Conservation (phyloP, 225 moss, liverwort and hornwort genomes). For the Climacium dendroides region DNA sequence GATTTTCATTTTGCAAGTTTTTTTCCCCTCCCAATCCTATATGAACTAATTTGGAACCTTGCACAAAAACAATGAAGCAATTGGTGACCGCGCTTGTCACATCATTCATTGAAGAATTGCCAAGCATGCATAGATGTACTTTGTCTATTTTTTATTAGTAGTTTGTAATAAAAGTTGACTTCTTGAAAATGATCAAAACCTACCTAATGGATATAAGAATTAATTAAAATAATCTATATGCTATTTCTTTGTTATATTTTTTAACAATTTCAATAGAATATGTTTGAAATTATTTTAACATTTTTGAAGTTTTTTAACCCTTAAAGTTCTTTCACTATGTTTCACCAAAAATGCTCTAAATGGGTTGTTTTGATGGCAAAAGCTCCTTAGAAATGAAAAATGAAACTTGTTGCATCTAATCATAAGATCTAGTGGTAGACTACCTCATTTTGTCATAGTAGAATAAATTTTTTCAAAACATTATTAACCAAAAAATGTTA, state of each 20-base stretch:
- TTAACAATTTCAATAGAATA: background rate
- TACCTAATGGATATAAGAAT: background rate
- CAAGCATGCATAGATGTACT: background rate
- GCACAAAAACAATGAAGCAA: background rate
- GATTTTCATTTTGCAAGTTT: background rate
- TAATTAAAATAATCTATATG: background rate
- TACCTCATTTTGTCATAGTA: no score
- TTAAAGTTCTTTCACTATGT: no score
- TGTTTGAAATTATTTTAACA: no score
- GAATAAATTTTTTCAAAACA: no score
- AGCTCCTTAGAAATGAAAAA: no score
- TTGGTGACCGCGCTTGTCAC: accelerated
- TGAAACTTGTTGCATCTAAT: no score
- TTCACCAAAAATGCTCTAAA: no score
- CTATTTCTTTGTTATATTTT: background rate
- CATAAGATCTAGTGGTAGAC: no score
- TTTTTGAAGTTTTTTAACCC: no score
- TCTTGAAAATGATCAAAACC: background rate
- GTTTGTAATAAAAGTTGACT: background rate
- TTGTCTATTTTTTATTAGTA: accelerated
- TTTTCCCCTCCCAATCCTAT: background rate
- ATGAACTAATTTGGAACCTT: background rate
- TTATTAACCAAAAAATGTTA: no score
- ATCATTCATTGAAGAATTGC: accelerated
- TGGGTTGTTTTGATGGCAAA: no score